phyloP scores from a whole-genome alignment of 805 yeast genomes.

The Schwanniomyces pseudopolymorphus region DNA sequence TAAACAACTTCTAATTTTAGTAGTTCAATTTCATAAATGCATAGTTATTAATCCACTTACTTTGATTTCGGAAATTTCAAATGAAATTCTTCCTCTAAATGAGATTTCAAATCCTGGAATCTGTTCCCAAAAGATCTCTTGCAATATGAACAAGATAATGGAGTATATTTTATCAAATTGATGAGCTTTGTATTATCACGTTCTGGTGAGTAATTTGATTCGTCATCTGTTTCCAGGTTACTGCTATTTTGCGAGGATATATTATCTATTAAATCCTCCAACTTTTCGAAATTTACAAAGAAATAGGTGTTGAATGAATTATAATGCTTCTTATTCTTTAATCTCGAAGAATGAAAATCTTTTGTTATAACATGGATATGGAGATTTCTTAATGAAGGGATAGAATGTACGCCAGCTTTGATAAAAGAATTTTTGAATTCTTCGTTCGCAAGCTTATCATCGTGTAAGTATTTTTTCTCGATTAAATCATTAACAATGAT shows the following conservation, averaged over 20 bases:
- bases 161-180: slow-evolving; percentile 7
- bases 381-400: slow-evolving; percentile 67
- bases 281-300: slow-evolving; percentile 54
- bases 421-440: slow-evolving; percentile 31
- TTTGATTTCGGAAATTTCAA: slow-evolving; percentile 6
- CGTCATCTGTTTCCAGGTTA: neutral
- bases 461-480: slow-evolving; percentile 12
- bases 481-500: slow-evolving; percentile 30
- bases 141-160: slow-evolving; percentile 24
- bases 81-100: slow-evolving; percentile 20
- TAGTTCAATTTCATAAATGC: no score
- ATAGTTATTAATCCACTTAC: no score
- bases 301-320: slow-evolving; percentile 68
- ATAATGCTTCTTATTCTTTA: slow-evolving; percentile 67
- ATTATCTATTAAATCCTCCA: slow-evolving; percentile 18
- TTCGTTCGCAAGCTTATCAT: slow-evolving; percentile 4
- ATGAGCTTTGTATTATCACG: neutral
- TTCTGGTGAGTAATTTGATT: neutral
- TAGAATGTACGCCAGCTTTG: slow-evolving; percentile 64
- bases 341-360: slow-evolving; percentile 53
- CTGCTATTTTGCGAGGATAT: neutral
- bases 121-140: slow-evolving; percentile 17
- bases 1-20: no score
- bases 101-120: slow-evolving; percentile 22
- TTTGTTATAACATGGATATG: slow-evolving; percentile 73